A percentile compares a stretch with the other conserved stretches of the same genome.
Evolutionary conservation across 345 rosid genomes (phyloP).

Genomic region (Eucalyptus cloeziana): DNA sequence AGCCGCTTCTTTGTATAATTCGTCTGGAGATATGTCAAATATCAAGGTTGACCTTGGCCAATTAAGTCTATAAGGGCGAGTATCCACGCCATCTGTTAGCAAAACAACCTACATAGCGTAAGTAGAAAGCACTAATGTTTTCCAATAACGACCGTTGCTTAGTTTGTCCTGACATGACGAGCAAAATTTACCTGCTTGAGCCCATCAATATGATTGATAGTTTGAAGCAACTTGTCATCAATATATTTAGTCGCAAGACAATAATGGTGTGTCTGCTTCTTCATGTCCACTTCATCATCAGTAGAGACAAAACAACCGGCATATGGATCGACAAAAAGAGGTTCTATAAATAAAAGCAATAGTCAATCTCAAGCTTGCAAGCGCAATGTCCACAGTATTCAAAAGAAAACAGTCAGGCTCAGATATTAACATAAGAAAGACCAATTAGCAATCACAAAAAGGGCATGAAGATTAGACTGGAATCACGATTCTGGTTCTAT

Average conservation of each 20-base stretch:
- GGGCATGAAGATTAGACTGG: not conserved
- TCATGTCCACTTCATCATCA: conserved; percentile 20
- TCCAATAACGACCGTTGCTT: not conserved
- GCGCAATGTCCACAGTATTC: not conserved
- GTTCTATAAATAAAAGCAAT: conserved; percentile 33
- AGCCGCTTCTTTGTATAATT: conserved; percentile 39
- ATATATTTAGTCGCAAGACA: conserved; percentile 76
- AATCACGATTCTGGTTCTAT: not conserved
- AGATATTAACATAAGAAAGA: not conserved
- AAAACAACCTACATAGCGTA: conserved; percentile 60
- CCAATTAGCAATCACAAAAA: not conserved
- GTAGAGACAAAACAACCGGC: conserved; percentile 72
- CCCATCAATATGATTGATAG: conserved; percentile 52
- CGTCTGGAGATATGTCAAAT: conserved; percentile 67
- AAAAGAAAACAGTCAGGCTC: not conserved
- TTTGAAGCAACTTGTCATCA: conserved; percentile 63
- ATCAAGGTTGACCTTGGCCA: conserved; percentile 85
- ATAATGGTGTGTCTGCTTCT: conserved; percentile 39
- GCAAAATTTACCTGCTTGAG: conserved; percentile 55
- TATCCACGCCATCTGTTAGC: conserved; percentile 89
- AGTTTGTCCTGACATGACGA: not conserved
- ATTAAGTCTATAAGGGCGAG: conserved; percentile 81
- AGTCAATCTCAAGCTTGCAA: not conserved
- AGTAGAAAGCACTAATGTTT: not conserved
- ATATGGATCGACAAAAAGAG: conserved; percentile 76